phyloP scores from a whole-genome alignment of 805 yeast genomes.

The Ogataea wickerhamii region DNA sequence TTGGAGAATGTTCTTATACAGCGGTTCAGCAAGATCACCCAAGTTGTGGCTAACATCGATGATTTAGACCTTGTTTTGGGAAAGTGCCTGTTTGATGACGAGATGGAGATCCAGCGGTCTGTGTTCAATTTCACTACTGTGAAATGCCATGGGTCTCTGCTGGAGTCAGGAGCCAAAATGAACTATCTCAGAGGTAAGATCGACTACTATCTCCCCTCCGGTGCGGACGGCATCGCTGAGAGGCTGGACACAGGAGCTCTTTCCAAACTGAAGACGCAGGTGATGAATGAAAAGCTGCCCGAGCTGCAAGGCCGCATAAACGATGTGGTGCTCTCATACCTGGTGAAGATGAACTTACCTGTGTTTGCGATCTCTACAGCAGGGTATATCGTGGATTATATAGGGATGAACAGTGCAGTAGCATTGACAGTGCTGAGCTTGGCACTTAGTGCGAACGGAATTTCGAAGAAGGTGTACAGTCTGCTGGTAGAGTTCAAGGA shows the following conservation, averaged over 20 bases:
- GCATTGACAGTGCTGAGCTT: constrained; percentile 28
- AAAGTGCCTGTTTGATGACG: constrained; percentile 26
- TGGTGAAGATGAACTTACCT: constrained; percentile 27
- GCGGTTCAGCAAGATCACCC: constrained; percentile 28
- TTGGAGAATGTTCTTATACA: constrained; percentile 25
- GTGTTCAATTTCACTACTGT: constrained; percentile 23
- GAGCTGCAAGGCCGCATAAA: constrained; percentile 26
- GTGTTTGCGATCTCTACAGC: constrained; percentile 22
- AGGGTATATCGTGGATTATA: constrained; percentile 27
- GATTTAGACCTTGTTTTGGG: constrained; percentile 30
- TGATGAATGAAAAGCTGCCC: constrained; percentile 24
- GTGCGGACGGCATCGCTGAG: constrained; percentile 3
- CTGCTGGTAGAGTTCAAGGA: constrained; percentile 20
- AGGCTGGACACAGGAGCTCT: constrained; percentile 12
- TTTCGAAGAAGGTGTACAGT: constrained; percentile 21
- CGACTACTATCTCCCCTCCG: constrained; percentile 15
- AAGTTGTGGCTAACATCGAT: constrained; percentile 32
- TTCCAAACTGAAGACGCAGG: constrained; percentile 15
- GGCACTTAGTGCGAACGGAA: constrained; percentile 25
- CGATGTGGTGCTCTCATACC: constrained; percentile 20
- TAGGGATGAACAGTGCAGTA: constrained; percentile 26
- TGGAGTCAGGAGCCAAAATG: constrained; percentile 24
- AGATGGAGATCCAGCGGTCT: constrained; percentile 21
- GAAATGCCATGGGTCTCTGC: constrained; percentile 30
- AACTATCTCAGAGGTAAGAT: constrained; percentile 32